Conservation (phyloP, 805 yeast species). For the Cyberlindnera galapagoensis region DNA sequence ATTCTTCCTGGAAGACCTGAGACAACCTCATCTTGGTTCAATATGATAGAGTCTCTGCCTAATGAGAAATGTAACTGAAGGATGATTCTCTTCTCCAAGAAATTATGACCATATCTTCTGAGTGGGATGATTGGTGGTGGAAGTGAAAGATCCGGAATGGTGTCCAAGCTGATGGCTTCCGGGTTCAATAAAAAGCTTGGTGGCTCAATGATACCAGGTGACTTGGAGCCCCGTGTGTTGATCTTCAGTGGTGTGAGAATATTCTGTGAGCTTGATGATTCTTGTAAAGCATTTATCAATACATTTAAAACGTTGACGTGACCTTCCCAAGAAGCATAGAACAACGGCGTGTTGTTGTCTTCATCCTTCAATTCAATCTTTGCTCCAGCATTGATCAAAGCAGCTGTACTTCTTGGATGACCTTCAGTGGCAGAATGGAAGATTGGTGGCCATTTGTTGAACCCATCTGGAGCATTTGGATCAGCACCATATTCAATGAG, state of each 20-base stretch:
- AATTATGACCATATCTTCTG: conserved; percentile 92
- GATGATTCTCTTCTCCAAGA: conserved; percentile 82
- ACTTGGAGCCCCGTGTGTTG: conserved; percentile 3
- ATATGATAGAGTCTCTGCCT: conserved; percentile 32
- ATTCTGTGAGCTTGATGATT: conserved; percentile 10
- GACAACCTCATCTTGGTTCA: conserved; percentile 38
- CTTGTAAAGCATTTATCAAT: conserved; percentile 36
- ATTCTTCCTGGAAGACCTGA: conserved; percentile 68
- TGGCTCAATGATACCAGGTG: conserved; percentile 15
- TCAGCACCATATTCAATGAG: conserved; percentile 68
- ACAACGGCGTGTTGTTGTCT: conserved; percentile 72
- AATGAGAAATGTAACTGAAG: conserved; percentile 67
- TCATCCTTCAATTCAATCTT: conserved; percentile 64
- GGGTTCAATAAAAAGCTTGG: conserved; percentile 19
- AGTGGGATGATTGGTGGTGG: conserved; percentile 97
- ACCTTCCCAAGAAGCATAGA: conserved; percentile 93
- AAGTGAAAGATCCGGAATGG: conserved; percentile 82
- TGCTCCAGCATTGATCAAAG: conserved; percentile 70
- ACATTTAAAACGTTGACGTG: conserved; percentile 75
- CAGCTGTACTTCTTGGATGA: conserved; percentile 60
- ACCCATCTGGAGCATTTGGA: conserved; percentile 73
- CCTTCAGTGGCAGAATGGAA: conserved; percentile 90
- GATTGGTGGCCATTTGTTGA: conserved; percentile 91
- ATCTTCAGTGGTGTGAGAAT: conserved; percentile 22
- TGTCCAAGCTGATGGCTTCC: conserved; percentile 43